A percentile compares a stretch with the other conserved stretches of the same genome.
phyloP scores from a whole-genome alignment of 352 stramenopile species.

The Phytophthora litchii region DNA sequence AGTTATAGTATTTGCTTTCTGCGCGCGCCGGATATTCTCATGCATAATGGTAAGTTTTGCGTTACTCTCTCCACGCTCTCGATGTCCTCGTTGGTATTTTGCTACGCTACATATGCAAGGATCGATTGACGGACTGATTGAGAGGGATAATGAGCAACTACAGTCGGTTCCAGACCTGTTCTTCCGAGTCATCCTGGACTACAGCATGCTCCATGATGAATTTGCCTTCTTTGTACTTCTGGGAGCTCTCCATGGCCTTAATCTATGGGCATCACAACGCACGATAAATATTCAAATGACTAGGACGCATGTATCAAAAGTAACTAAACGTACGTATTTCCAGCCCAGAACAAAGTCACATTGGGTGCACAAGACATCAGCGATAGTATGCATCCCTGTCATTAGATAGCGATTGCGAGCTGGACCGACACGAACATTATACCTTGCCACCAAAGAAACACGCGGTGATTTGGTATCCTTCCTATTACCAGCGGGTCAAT shows the following conservation, averaged over 20 bases:
- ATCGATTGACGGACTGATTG: slow-evolving; percentile 1
- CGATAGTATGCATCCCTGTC: slow-evolving; percentile 83
- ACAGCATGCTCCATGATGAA: slow-evolving; percentile 83
- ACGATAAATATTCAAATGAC: not conserved
- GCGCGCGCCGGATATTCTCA: slow-evolving; percentile 18
- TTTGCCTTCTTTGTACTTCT: slow-evolving; percentile 89
- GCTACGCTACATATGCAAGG: slow-evolving; percentile 14
- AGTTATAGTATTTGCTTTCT: slow-evolving; percentile 49
- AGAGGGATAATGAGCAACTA: slow-evolving; percentile 5
- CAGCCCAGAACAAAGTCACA: slow-evolving; percentile 74
- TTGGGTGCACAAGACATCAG: slow-evolving; percentile 64
- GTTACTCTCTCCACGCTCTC: slow-evolving; percentile 6
- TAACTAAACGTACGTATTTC: slow-evolving; percentile 87
- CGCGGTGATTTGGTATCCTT: slow-evolving; percentile 4
- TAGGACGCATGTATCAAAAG: no score
- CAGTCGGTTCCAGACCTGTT: slow-evolving; percentile 49
- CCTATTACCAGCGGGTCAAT: not conserved
- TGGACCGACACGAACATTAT: slow-evolving; percentile 64
- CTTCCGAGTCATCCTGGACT: slow-evolving; percentile 70
- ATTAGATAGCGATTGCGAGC: slow-evolving; percentile 76
- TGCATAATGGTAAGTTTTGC: slow-evolving; percentile 39
- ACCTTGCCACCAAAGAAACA: slow-evolving; percentile 42
- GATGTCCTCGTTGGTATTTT: slow-evolving; percentile 18
- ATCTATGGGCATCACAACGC: slow-evolving; percentile 42
- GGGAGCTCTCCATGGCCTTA: slow-evolving; percentile 78